Conservation (phyloP, 2,329 filamentous ascomycete species). For the Cytospora paraplurivora region DNA sequence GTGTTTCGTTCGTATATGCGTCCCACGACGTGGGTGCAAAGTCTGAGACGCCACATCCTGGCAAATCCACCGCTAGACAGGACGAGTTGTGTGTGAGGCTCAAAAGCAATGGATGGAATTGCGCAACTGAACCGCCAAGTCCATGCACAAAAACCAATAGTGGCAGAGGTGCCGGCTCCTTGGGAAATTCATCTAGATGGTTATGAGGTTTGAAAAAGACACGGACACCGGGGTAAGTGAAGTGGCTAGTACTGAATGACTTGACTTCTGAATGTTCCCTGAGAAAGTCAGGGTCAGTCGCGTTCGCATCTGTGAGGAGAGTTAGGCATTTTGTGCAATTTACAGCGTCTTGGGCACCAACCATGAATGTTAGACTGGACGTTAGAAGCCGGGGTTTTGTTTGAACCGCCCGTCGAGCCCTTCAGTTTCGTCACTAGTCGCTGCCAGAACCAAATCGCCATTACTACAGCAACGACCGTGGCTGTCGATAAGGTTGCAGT, state of each 20-base stretch:
- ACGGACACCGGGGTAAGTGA: slow-evolving; percentile 74
- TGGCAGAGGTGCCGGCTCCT: slow-evolving; percentile 72
- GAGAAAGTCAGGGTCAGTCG: slow-evolving; percentile 77
- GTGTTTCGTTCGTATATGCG: slow-evolving; percentile 76
- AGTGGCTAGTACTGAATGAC: slow-evolving; percentile 70
- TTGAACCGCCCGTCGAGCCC: not conserved
- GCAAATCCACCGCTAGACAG: slow-evolving; percentile 85
- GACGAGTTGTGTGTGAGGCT: slow-evolving; percentile 82
- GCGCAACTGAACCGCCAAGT: slow-evolving; percentile 85
- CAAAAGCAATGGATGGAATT: slow-evolving; percentile 80
- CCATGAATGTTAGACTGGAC: slow-evolving; percentile 12
- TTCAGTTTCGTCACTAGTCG: slow-evolving; percentile 20
- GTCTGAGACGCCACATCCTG: slow-evolving; percentile 81
- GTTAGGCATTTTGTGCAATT: not conserved
- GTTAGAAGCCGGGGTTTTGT: slow-evolving; percentile 3
- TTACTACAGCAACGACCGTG: slow-evolving; percentile 16
- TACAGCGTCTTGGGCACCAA: not conserved
- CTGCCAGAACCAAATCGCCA: slow-evolving; percentile 21
- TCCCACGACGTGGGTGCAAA: slow-evolving; percentile 72
- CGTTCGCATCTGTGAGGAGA: slow-evolving; percentile 41
- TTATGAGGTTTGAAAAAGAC: slow-evolving; percentile 83
- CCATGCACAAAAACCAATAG: slow-evolving; percentile 91
- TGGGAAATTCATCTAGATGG: slow-evolving; percentile 79
- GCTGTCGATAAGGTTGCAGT: slow-evolving; percentile 6
- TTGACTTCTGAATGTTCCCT: slow-evolving; percentile 72